Base-by-base conservation (phyloP, 805 yeast species). In the Saccharomycopsis sp. region DNA sequence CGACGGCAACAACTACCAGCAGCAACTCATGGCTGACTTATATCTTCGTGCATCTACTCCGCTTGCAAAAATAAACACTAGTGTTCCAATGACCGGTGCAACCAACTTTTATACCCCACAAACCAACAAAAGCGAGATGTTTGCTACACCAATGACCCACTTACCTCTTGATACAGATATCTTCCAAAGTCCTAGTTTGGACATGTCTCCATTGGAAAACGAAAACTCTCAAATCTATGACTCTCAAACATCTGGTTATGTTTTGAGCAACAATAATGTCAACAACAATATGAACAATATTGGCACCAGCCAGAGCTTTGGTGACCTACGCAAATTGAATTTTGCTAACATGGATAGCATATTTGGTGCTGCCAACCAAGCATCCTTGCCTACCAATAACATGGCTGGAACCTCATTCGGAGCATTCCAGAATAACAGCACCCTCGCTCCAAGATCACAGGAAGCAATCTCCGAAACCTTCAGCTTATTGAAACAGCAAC, bases 171-270 rank as follows among this genome's bases (percentile, higher is more conserved):
- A 44, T 16, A 53, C 34, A 9, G 34, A 12, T 40, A 3, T 44
- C 9, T 50, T 57, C 51, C 50, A 55, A 9, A 44, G 40, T 41
- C 16, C 59, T 1, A 47, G 29, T 51, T 56, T 58, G 46, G 59
- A 58, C 51, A 41, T 58, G 12, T 58, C 61, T 9, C 61, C 61
- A n/a, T 53, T 58, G 15, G 61, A 58, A n/a, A 58, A 58, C n/a
- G 53, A 34, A 5, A 46, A 44, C 21, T 40, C 52, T 15, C 34
- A 47, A 16, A 41, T 24, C 16, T 50, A 44, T 24, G 24, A 54
- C 34, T 4, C 37, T 16, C 24, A 24, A 9, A 4, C 47, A 16
- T n/a, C 48, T 44, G 48, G 48, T 18, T 44, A 44, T 44, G 48
- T 44, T 44, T 44, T 44, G 48, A 44, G 48, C 12, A 50, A 48